Evolutionary conservation across 2,329 filamentous ascomycete species (phyloP), one percentile per base, ranked within the genome.

Genomic region (Microdochium bolleyi): DNA sequence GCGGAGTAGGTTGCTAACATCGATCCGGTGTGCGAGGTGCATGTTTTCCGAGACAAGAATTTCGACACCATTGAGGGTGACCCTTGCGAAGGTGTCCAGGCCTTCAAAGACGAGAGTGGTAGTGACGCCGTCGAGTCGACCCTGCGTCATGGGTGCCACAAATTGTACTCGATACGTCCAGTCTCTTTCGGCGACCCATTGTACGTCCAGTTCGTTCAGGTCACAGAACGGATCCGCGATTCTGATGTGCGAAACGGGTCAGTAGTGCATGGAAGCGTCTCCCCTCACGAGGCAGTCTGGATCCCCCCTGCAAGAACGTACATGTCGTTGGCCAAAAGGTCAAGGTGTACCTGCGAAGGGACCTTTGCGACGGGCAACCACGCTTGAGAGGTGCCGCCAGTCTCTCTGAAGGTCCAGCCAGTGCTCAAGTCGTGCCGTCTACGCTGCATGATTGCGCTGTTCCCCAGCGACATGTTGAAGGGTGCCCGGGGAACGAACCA

Each of bases 61-160:
- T 24, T 69, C 62, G 1, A 68, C 60, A 10, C 72, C 78, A 58
- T 85, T 83, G 19, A 86, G 70, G 10, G 60, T 71, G 34, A 84
- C 80, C 0, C 73, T 79, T 1, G 82, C 80, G 56, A 83, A 84
- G 0, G 83, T 86, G 60, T 86, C 83, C 1, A 86, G 73, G 0
- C 83, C 83, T 58, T 84, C 76, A 53, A 86, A 84, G 10, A 82
- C 78, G 4, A 86, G 67, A 16, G 80, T 73, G 19, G 71, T 66
- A 24, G 60, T 68, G 8, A 58, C 58, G 27, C 65, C 63, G 38
- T 65, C 38, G 5, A 14, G 21, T 41, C 51, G 30, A 16, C 48
- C 44, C 52, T 24, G n/a, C 49, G 49, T 30, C 38, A 14, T 37
- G 38, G 63, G 62, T 11, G 58, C 61, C 13, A 53, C 48, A 55